phyloP scores from a whole-genome alignment of 805 yeast genomes.

The Huiozyma naganishii region DNA sequence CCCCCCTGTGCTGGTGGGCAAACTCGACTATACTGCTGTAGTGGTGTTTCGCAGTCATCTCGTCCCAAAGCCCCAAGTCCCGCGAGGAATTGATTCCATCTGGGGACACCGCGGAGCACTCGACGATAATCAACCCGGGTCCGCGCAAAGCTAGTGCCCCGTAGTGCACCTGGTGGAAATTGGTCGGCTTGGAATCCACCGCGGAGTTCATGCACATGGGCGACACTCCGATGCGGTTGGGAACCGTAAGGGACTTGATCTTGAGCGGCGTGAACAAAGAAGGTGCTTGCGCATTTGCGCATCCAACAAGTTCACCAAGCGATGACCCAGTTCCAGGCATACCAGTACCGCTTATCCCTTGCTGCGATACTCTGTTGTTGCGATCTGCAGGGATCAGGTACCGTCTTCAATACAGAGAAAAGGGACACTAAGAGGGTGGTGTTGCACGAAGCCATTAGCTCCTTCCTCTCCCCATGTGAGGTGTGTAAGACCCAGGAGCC shows the following conservation, averaged over 20 bases:
- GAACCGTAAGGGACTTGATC: constrained; percentile 31
- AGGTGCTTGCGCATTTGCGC: constrained; percentile 19
- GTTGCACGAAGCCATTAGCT: neutral
- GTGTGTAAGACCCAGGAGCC: too few species aligned
- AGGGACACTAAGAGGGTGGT: neutral
- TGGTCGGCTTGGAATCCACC: constrained; percentile 32
- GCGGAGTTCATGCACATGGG: constrained; percentile 48
- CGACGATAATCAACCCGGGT: constrained; percentile 38
- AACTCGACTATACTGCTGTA: constrained; percentile 34
- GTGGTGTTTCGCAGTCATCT: constrained; percentile 34
- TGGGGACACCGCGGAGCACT: constrained; percentile 34
- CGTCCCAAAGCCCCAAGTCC: constrained; percentile 41
- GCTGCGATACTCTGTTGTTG: too few species aligned
- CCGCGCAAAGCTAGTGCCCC: constrained; percentile 39
- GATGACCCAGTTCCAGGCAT: neutral
- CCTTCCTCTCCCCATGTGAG: too few species aligned
- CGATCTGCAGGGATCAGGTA: neutral
- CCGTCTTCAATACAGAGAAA: neutral
- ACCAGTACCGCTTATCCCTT: too few species aligned
- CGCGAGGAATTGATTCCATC: constrained; percentile 35
- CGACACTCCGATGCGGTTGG: constrained; percentile 45
- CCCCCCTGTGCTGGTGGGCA: constrained; percentile 35
- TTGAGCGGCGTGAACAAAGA: constrained; percentile 34
- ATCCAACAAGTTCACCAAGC: neutral
- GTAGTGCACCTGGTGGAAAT: constrained; percentile 40